A percentile compares a stretch with the other conserved stretches of the same genome.
These are phyloP conservation scores for Aegilops sharonensis DNA, from an alignment of 176 grass and related monocot genomes.

Conservation along the genomic window DNA sequence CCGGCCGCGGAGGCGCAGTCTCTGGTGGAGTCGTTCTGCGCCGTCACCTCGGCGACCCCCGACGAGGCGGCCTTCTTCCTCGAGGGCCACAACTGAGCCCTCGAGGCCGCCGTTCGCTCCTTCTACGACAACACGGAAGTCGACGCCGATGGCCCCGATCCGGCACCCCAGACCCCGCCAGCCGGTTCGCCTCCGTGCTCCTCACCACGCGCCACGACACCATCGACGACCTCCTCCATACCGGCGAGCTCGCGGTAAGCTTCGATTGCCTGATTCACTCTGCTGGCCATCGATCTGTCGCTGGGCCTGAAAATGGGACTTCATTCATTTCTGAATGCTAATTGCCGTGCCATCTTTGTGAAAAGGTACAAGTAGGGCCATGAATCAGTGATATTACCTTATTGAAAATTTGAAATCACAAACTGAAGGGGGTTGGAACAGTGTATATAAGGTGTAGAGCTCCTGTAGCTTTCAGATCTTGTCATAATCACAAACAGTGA, in stretches of 20 bases:
- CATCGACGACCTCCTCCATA: conserved; percentile 73
- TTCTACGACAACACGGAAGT: conserved; percentile 54
- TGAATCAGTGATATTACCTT: too few species aligned
- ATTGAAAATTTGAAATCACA: too few species aligned
- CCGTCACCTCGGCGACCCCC: conserved; percentile 58
- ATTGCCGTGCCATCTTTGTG: neutral
- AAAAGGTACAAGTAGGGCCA: neutral
- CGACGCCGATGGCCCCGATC: neutral
- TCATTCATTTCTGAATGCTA: neutral
- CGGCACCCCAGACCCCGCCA: neutral
- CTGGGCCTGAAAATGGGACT: neutral
- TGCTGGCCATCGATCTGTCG: conserved; percentile 2
- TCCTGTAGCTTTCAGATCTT: too few species aligned
- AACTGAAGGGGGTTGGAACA: too few species aligned
- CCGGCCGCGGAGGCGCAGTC: conserved; percentile 38
- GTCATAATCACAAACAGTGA: too few species aligned
- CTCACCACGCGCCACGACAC: conserved; percentile 45
- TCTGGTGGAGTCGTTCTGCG: conserved; percentile 62
- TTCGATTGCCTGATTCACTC: neutral
- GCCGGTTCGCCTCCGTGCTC: too few species aligned
- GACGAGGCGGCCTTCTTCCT: conserved; percentile 83
- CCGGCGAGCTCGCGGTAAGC: conserved; percentile 76
- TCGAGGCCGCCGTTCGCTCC: conserved; percentile 66
- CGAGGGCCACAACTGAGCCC: conserved; percentile 70
- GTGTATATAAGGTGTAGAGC: too few species aligned